Evolutionary conservation across 768 basidiomycete species (phyloP).

Genomic region (Tulasnella sp.): DNA sequence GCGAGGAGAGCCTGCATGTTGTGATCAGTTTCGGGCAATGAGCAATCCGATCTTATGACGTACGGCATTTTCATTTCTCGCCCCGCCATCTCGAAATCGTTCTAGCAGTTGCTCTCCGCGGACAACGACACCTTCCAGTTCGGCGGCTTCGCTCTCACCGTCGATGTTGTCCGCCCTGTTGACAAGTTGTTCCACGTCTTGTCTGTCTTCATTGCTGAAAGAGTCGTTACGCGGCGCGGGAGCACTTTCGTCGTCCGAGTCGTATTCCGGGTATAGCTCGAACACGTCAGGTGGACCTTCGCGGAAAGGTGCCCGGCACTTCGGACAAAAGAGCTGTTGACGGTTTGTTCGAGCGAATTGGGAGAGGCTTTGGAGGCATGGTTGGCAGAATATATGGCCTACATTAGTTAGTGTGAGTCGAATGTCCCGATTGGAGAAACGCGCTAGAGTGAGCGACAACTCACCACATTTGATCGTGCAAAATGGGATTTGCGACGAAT

Average conservation of each 20-base stretch:
- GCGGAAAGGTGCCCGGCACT: neutral
- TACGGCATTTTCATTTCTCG: neutral
- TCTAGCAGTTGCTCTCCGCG: neutral
- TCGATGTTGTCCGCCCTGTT: neutral
- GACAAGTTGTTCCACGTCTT: neutral
- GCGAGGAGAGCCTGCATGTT: neutral
- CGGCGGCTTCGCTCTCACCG: neutral
- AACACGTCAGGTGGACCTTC: neutral
- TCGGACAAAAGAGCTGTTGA: neutral
- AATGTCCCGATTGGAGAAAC: no score
- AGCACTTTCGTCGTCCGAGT: neutral
- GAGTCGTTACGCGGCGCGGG: neutral
- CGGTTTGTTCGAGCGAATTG: neutral
- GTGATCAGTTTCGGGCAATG: no score
- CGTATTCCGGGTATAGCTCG: neutral
- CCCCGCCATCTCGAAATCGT: neutral
- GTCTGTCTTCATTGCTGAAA: neutral
- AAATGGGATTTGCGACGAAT: neutral
- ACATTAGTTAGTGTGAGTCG: no score
- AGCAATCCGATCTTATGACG: neutral
- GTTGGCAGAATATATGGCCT: neutral
- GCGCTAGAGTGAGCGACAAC: neutral
- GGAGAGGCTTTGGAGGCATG: neutral
- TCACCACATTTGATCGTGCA: neutral
- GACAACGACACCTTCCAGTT: neutral